Evolutionary conservation across 2,329 filamentous ascomycete genomes (phyloP), one percentile per base, ranked within the genome.

Genomic region (Harringtonia aguacate): DNA sequence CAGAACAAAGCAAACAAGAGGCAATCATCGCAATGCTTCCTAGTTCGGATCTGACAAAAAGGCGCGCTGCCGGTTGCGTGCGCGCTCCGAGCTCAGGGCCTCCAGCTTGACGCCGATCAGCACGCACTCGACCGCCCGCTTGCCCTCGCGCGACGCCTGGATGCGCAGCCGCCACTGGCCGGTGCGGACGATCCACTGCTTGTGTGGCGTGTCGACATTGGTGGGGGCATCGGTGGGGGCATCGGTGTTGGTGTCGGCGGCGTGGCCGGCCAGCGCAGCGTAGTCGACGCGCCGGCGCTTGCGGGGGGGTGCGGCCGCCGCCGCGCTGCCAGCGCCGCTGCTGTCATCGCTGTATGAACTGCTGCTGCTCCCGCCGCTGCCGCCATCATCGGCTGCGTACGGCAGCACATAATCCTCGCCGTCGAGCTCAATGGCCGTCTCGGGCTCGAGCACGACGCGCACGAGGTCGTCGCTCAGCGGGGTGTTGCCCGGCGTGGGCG

Each of bases 91-190:
- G 43, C 72, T 81, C 52, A 79, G 74, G 0, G 81, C 83, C 52
- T 94, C 84, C 22, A 94, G 58, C 60, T 85, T 87, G 29, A 89
- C 84, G 1, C 79, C 84, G 15, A 84, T 70, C 40, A 94, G 70
- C 20, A 86, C 71, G 46, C 86, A 82, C 62, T 90, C 83, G 45
- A 81, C 69, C 3, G 68, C 67, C 31, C 66, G 67, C 55, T 71
- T 77, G 39, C 71, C 70, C 40, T 62, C 70, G 41, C 62, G 67
- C 46, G 54, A 62, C 3, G 62, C 61, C 55, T 83, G 79, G 24
- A 94, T 76, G 35, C 75, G 70, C 51, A 88, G 57, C 46, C 82
- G 69, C 82, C 84, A 89, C 59, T 86, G 83, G 1, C 81, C 83
- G 15, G 69, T 81, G 46, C 67, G 70, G 18, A 89, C 68, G 31